phyloP scores from a whole-genome alignment of 768 basidiomycete genomes.

The Collybia sordida region DNA sequence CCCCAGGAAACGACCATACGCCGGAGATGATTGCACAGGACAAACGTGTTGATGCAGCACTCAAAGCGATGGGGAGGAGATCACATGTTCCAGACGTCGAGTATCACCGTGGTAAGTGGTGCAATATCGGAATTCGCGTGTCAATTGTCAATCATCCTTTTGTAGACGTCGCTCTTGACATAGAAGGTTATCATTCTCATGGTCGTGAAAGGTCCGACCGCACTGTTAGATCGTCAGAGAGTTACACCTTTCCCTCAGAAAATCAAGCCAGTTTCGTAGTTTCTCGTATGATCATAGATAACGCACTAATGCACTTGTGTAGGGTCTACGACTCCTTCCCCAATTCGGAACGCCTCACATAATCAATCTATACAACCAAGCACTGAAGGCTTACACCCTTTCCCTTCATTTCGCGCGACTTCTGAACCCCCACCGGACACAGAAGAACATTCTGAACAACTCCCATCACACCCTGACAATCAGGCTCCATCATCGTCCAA shows the following conservation, averaged over 20 bases:
- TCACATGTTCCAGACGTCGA: slow-evolving; percentile 55
- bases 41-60: slow-evolving; percentile 47
- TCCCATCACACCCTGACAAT: slow-evolving; percentile 4
- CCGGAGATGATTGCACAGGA: slow-evolving; percentile 39
- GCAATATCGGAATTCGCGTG: background rate
- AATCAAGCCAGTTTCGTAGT: slow-evolving; percentile 7
- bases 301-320: background rate
- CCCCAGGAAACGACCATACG: slow-evolving; percentile 21
- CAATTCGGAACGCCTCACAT: slow-evolving; percentile 8
- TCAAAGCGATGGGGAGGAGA: slow-evolving; percentile 40
- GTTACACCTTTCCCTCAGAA: slow-evolving; percentile 9
- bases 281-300: background rate
- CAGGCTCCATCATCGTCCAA: slow-evolving; percentile 10
- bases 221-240: slow-evolving; percentile 32
- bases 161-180: slow-evolving; percentile 77
- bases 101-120: slow-evolving; percentile 54
- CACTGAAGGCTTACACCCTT: slow-evolving; percentile 6
- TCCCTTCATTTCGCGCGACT: slow-evolving; percentile 44
- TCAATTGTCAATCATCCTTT: slow-evolving; percentile 1
- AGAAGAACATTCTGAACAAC: slow-evolving; percentile 19
- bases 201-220: slow-evolving; percentile 38
- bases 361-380: background rate
- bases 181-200: slow-evolving; percentile 75
- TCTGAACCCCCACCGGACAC: slow-evolving; percentile 63
- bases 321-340: slow-evolving; percentile 24